Evolutionary conservation across 305 asterid genomes (phyloP).

Genomic region (Solanum hybrid): DNA sequence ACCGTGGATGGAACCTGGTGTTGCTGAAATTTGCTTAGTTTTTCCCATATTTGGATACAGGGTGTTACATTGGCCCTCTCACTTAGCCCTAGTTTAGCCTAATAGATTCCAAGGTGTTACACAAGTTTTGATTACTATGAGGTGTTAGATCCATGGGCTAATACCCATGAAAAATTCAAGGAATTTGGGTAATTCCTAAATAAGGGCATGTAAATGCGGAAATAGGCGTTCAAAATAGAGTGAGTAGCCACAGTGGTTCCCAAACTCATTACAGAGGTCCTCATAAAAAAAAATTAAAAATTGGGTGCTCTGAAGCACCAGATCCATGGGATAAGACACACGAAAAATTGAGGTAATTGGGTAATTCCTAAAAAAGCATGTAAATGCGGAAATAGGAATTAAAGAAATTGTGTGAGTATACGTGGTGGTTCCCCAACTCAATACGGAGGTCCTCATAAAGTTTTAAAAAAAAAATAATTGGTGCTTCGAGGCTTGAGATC

Average conservation of each 20-base stretch:
- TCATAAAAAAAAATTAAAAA: too few relatives aligned
- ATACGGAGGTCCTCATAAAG: too few relatives aligned
- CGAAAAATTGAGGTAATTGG: too few relatives aligned
- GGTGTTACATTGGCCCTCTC: not conserved
- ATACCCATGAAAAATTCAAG: not conserved
- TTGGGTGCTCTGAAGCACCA: too few relatives aligned
- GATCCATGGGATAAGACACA: too few relatives aligned
- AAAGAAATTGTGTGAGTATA: too few relatives aligned
- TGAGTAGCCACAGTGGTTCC: not conserved
- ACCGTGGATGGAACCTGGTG: not conserved
- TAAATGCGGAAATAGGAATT: too few relatives aligned
- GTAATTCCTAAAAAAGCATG: too few relatives aligned
- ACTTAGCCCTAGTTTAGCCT: not conserved
- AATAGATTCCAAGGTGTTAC: not conserved
- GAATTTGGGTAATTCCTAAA: not conserved
- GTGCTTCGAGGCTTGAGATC: too few relatives aligned
- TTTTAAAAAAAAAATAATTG: too few relatives aligned
- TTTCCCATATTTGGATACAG: not conserved
- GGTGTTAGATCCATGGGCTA: not conserved
- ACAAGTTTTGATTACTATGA: not conserved
- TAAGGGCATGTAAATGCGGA: not conserved
- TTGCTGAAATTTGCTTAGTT: not conserved
- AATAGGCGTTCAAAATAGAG: not conserved
- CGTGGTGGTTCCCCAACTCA: too few relatives aligned
- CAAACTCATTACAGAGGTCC: not conserved